Evolutionary conservation across 1,139 yeast species (phyloP).

Genomic region (Pichia sp.): DNA sequence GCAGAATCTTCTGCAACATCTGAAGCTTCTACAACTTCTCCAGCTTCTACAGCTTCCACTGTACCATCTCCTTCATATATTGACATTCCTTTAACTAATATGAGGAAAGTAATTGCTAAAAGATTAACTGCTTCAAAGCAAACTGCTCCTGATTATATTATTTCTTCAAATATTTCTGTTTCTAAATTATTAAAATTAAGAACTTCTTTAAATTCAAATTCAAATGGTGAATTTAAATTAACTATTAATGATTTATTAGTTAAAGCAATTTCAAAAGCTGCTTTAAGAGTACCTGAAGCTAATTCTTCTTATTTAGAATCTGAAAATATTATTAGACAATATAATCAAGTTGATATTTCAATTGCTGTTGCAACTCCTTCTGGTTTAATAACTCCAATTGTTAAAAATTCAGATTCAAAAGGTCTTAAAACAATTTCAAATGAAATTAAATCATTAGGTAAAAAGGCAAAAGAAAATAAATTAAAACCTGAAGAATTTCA

Average conservation of each 20-base stretch:
- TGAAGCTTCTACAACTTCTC: constrained; percentile 31
- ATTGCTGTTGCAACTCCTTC: constrained; percentile 99
- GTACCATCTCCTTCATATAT: constrained; percentile 53
- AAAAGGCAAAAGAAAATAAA: constrained; percentile 92
- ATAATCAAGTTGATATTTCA: constrained; percentile 86
- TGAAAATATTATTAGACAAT: constrained; percentile 88
- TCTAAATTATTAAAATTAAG: constrained; percentile 87
- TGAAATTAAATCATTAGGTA: constrained; percentile 87
- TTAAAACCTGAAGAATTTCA: constrained; percentile 93
- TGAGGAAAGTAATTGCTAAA: constrained; percentile 91
- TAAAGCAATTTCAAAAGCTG: constrained; percentile 90
- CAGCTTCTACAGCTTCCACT: constrained; percentile 43
- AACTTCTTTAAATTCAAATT: constrained; percentile 76
- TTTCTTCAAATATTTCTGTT: constrained; percentile 80
- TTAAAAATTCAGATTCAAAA: constrained; percentile 76
- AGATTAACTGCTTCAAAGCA: constrained; percentile 84
- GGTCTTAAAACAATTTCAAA: constrained; percentile 77
- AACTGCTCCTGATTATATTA: constrained; percentile 85
- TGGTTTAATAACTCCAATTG: constrained; percentile 94
- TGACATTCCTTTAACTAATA: constrained; percentile 80
- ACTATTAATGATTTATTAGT: constrained; percentile 91
- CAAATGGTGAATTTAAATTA: constrained; percentile 82
- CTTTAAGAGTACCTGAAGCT: constrained; percentile 84
- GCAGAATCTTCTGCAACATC: constrained; percentile 28
- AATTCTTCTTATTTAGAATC: constrained; percentile 91